These are phyloP conservation scores for Saccharomycopsis phalli DNA, from an alignment of 1,139 yeast species.

Conservation along the genomic window DNA sequence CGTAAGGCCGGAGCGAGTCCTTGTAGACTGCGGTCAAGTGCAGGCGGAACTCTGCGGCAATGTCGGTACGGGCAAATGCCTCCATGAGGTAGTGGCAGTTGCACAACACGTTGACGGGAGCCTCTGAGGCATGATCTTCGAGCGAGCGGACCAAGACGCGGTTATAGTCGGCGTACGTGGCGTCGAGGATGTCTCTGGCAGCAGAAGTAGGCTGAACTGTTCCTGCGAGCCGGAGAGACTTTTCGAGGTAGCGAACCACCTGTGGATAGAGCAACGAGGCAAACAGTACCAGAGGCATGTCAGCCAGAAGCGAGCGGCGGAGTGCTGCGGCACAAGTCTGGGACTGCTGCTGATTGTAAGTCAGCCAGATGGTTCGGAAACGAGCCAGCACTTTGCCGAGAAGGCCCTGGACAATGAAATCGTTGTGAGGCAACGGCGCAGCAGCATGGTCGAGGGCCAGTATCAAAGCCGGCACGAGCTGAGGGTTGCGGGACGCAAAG, in stretches of 20 bases:
- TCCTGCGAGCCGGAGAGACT: constrained; percentile 7
- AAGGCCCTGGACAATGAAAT: constrained; percentile 11
- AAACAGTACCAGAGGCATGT: constrained; percentile 11
- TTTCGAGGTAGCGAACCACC: constrained; percentile 16
- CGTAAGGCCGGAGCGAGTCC: constrained; percentile 38
- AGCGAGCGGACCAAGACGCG: constrained; percentile 7
- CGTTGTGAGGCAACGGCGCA: constrained; percentile 12
- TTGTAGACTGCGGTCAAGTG: constrained; percentile 30
- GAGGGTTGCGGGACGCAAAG: constrained; percentile 12
- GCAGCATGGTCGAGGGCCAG: constrained; percentile 13
- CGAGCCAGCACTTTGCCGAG: constrained; percentile 12
- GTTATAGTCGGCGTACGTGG: constrained; percentile 19
- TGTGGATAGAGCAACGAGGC: constrained; percentile 18
- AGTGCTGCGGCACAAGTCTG: constrained; percentile 14
- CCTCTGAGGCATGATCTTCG: neutral
- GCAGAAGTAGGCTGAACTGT: constrained; percentile 5
- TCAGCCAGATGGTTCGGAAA: constrained; percentile 13
- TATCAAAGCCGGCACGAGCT: constrained; percentile 12
- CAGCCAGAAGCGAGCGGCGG: constrained; percentile 13
- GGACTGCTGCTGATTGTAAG: constrained; percentile 16
- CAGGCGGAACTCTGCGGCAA: neutral
- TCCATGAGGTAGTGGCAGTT: constrained; percentile 54
- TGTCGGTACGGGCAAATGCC: constrained; percentile 25
- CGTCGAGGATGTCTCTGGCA: constrained; percentile 11
- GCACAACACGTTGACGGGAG: constrained; percentile 50